Evolutionary conservation across 1,284 basidiomycete genomes (phyloP).

Genomic region (Cerioporus squamosus): DNA sequence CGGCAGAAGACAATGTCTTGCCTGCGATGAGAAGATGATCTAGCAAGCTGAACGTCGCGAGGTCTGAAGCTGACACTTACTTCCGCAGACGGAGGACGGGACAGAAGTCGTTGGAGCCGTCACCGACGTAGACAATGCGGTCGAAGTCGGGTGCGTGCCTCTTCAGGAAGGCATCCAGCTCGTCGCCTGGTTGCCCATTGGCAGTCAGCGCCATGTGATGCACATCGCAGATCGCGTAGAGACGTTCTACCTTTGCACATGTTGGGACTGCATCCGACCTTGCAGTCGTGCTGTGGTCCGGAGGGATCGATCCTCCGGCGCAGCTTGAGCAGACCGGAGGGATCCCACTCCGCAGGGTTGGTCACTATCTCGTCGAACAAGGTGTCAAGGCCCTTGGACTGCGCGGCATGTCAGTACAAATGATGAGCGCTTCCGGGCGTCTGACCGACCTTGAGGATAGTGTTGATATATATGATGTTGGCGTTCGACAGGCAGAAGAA

Average conservation of each 20-base stretch:
- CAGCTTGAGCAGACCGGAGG: slow-evolving; percentile 77
- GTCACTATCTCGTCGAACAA: slow-evolving; percentile 90
- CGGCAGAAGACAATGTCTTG: slow-evolving; percentile 83
- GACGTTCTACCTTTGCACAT: slow-evolving; percentile 93
- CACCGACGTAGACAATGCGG: slow-evolving; percentile 90
- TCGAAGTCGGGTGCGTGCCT: slow-evolving; percentile 77
- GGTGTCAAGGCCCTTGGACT: slow-evolving; percentile 76
- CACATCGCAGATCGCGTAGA: neutral
- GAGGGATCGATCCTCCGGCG: slow-evolving; percentile 76
- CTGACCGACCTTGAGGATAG: slow-evolving; percentile 76
- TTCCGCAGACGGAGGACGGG: slow-evolving; percentile 82
- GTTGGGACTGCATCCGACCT: slow-evolving; percentile 91
- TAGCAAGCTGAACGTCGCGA: neutral
- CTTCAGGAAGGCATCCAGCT: slow-evolving; percentile 82
- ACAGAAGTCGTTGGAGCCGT: slow-evolving; percentile 96
- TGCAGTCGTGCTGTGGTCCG: slow-evolving; percentile 84
- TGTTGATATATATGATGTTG: slow-evolving; percentile 91
- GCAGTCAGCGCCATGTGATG: neutral
- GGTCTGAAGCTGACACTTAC: slow-evolving; percentile 38
- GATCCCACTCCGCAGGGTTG: slow-evolving; percentile 88
- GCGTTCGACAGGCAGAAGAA: slow-evolving; percentile 95
- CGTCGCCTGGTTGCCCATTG: slow-evolving; percentile 70
- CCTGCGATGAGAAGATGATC: slow-evolving; percentile 42
- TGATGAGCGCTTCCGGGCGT: neutral
- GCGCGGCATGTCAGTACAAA: slow-evolving; percentile 3